Percentiles rank a stretch among this genome's conserved stretches.
Conservation (phyloP, 805 yeast genomes). For the Candida nemodendra region DNA sequence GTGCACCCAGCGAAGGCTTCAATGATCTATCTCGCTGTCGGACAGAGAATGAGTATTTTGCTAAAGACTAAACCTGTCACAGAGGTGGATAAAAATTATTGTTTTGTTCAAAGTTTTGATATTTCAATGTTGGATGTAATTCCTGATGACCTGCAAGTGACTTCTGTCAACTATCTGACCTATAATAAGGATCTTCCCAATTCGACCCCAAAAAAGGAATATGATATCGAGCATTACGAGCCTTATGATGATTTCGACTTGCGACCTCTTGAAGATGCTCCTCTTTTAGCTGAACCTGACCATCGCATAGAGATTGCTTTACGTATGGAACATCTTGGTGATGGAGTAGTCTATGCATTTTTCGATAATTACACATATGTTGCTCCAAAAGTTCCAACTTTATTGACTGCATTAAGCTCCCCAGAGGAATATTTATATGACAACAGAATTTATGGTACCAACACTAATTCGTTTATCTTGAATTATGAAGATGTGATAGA, state of each 20-base stretch:
- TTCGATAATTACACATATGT: constrained; percentile 66
- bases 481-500: constrained; percentile 66
- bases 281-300: constrained; percentile 59
- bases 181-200: constrained; percentile 41
- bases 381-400: constrained; percentile 69
- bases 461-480: constrained; percentile 62
- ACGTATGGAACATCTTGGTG: constrained; percentile 65
- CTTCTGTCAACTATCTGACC: constrained; percentile 53
- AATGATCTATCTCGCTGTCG: constrained; percentile 66
- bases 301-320: constrained; percentile 56
- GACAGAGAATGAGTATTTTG: constrained; percentile 76
- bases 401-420: constrained; percentile 59
- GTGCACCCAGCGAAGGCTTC: constrained; percentile 57
- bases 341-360: constrained; percentile 76
- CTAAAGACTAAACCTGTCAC: constrained; percentile 49
- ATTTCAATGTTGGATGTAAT: constrained; percentile 64
- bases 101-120: constrained; percentile 63
- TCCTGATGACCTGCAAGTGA: constrained; percentile 57
- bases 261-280: constrained; percentile 37
- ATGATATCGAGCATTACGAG: constrained; percentile 26
- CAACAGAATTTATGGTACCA: constrained; percentile 68
- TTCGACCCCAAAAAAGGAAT: constrained; percentile 15
- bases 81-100: constrained; percentile 45
- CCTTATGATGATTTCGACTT: constrained; percentile 49
- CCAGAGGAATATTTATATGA: constrained; percentile 54